phyloP scores from a whole-genome alignment of 176 grass and related monocot species.

The Carex pumila region DNA sequence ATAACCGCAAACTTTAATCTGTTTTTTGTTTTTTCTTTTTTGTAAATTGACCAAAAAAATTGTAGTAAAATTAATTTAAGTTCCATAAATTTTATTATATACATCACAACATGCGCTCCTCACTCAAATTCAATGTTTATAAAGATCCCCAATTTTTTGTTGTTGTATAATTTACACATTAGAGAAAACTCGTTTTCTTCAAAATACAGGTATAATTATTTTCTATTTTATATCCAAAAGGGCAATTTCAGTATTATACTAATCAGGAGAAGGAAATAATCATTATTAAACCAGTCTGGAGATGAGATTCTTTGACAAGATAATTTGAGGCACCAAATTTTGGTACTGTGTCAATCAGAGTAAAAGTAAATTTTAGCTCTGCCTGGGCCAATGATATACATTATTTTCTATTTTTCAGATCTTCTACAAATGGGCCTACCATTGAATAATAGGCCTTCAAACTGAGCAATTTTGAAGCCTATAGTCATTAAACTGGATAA shows the following conservation, averaged over 20 bases:
- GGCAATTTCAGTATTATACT: neutral
- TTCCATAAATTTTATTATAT: neutral
- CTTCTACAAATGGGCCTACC: neutral
- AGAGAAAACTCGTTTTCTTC: neutral
- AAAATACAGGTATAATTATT: neutral
- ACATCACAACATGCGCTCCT: neutral
- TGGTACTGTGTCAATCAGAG: neutral
- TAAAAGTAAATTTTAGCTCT: neutral
- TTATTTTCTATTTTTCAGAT: neutral
- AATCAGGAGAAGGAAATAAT: neutral
- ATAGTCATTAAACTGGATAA: neutral
- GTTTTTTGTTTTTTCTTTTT: neutral
- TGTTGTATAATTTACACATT: neutral
- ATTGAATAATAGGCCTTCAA: neutral
- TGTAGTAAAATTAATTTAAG: neutral
- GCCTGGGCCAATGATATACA: neutral
- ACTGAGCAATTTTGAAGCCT: neutral
- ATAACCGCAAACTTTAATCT: neutral
- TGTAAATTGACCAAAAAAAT: neutral
- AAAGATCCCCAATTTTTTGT: neutral
- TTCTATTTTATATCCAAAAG: neutral
- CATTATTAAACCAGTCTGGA: neutral
- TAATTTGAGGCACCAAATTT: neutral
- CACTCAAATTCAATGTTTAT: neutral
- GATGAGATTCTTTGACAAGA: neutral